Percentiles rank a stretch among this genome's conserved stretches.
Evolutionary conservation across 176 grass and related monocot genomes (phyloP).

Genomic region (Musa acuminata): DNA sequence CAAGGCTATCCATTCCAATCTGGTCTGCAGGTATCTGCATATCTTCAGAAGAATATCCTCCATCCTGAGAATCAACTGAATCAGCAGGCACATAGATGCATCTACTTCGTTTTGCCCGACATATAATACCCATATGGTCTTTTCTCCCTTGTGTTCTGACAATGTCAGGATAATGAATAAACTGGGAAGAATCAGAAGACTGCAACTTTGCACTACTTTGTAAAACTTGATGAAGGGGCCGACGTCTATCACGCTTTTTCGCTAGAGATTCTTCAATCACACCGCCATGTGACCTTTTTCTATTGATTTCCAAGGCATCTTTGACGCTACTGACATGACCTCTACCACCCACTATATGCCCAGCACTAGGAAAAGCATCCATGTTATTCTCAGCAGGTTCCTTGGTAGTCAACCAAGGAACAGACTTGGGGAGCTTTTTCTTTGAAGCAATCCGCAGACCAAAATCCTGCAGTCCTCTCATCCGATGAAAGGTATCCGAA

Average conservation of each 20-base stretch:
- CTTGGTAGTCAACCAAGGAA: conserved; percentile 23
- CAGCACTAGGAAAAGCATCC: conserved; percentile 34
- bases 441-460: conserved; percentile 41
- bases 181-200: conserved; percentile 20
- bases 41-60: conserved; percentile 42
- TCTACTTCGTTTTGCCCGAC: conserved; percentile 41
- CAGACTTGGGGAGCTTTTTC: conserved; percentile 33
- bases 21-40: conserved; percentile 31
- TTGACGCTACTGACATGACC: conserved; percentile 29
- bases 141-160: conserved; percentile 35
- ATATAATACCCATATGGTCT: conserved; percentile 30
- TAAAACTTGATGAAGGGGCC: conserved; percentile 47
- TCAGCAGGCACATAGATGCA: conserved; percentile 52
- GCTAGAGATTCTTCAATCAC: conserved; percentile 47
- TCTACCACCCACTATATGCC: conserved; percentile 21
- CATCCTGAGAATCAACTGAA: conserved; percentile 59
- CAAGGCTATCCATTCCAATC: conserved; percentile 53
- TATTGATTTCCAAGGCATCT: conserved; percentile 27
- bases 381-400: conserved; percentile 30
- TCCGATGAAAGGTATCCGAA: conserved; percentile 25
- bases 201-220: conserved; percentile 45
- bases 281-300: conserved; percentile 41
- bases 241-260: conserved; percentile 58
- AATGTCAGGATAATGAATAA: conserved; percentile 36
- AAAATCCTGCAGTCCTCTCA: conserved; percentile 35